Evolutionary conservation across 2,329 filamentous ascomycete species (phyloP).

Genomic region (Fusarium concolor): DNA sequence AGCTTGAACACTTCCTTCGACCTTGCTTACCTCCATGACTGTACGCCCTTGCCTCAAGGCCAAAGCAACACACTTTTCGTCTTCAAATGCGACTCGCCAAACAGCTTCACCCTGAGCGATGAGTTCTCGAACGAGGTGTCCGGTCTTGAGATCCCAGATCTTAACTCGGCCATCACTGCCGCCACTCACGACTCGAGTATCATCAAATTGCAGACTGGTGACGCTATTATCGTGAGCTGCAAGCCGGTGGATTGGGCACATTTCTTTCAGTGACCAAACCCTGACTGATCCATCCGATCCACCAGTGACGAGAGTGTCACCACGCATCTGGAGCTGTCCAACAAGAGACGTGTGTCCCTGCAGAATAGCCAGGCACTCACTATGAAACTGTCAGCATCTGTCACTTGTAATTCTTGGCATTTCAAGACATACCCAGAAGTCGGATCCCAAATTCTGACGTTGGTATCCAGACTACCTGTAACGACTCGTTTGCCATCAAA

Average conservation of each 20-base stretch:
- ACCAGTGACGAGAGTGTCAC: slow-evolving; percentile 93
- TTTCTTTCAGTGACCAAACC: slow-evolving; percentile 93
- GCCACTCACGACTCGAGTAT: slow-evolving; percentile 93
- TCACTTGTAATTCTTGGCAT: not conserved
- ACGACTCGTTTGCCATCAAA: slow-evolving; percentile 95
- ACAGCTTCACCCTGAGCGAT: slow-evolving; percentile 93
- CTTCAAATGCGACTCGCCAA: slow-evolving; percentile 97
- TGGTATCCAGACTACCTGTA: slow-evolving; percentile 95
- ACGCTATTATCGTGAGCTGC: slow-evolving; percentile 99
- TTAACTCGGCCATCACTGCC: slow-evolving; percentile 98
- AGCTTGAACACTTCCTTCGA: not conserved
- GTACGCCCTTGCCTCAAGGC: slow-evolving; percentile 86
- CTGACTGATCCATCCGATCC: slow-evolving; percentile 96
- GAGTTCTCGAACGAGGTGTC: slow-evolving; percentile 89
- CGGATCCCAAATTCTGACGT: slow-evolving; percentile 96
- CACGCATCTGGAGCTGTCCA: slow-evolving; percentile 94
- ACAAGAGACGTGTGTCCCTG: slow-evolving; percentile 98
- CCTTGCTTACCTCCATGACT: slow-evolving; percentile 92
- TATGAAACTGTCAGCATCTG: slow-evolving; percentile 53
- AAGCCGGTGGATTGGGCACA: slow-evolving; percentile 91
- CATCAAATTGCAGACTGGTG: slow-evolving; percentile 96
- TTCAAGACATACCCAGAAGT: slow-evolving; percentile 74
- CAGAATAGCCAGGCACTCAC: slow-evolving; percentile 86
- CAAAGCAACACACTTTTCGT: slow-evolving; percentile 97
- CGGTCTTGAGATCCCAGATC: slow-evolving; percentile 96